These are phyloP conservation scores for Saitozyma sp. DNA, from an alignment of 768 basidiomycete genomes.

Conservation along the genomic window DNA sequence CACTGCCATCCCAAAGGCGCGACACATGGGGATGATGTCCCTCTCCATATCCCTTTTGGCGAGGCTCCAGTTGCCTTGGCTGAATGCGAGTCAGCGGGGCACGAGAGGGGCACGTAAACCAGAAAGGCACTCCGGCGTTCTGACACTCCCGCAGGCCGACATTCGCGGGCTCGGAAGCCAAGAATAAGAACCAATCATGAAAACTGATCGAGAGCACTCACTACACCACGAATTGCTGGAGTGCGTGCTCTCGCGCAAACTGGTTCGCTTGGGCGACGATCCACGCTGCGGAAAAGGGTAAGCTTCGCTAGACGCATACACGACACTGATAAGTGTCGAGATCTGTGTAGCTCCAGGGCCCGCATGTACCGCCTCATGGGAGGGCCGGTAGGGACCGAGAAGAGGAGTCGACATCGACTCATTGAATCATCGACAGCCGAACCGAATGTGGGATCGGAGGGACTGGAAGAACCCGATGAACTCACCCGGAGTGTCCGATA, in stretches of 20 bases:
- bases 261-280: constrained; percentile 53
- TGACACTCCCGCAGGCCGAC: no score
- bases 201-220: constrained; percentile 51
- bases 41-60: constrained; percentile 58
- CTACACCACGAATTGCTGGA: constrained; percentile 62
- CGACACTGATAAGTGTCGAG: not conserved
- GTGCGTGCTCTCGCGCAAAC: constrained; percentile 58
- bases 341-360: no score
- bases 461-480: not conserved
- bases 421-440: no score
- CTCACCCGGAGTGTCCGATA: constrained; percentile 41
- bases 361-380: no score
- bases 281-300: constrained; percentile 11
- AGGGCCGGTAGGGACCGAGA: no score
- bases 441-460: no score
- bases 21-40: constrained; percentile 58
- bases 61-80: constrained; percentile 39
- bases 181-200: not conserved
- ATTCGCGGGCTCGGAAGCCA: no score
- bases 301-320: not conserved
- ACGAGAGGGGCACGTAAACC: no score
- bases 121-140: no score
- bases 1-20: constrained; percentile 25
- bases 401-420: no score
- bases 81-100: not conserved